A percentile compares a stretch with the other conserved stretches of the same genome.
Conservation (phyloP, 768 basidiomycete genomes). For the Lactarius hengduanensis region DNA sequence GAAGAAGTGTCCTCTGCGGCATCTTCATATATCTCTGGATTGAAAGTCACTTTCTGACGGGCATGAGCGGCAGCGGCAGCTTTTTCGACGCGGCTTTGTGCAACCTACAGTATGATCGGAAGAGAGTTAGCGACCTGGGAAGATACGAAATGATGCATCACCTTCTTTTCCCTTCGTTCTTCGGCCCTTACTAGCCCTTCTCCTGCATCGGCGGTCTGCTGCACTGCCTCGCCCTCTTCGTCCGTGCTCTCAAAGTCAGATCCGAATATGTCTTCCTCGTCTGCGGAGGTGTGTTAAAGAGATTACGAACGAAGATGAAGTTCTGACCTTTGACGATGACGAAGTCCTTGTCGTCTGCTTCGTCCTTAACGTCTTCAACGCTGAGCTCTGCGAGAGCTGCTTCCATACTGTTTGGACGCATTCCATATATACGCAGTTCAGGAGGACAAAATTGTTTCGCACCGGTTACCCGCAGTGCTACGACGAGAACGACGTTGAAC, state of each 20-base stretch:
- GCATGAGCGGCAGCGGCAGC: constrained; percentile 65
- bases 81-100: constrained; percentile 56
- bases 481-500: constrained; percentile 61
- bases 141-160: constrained; percentile 29
- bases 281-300: constrained; percentile 39
- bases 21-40: constrained; percentile 46
- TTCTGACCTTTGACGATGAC: constrained; percentile 56
- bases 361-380: constrained; percentile 48
- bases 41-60: constrained; percentile 64
- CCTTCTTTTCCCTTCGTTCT: constrained; percentile 54
- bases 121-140: constrained; percentile 5
- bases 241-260: constrained; percentile 88
- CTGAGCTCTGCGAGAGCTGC: constrained; percentile 72
- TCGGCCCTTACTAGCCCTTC: constrained; percentile 62
- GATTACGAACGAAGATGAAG: neutral
- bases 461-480: constrained; percentile 81
- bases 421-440: constrained; percentile 15
- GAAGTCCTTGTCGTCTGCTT: constrained; percentile 72
- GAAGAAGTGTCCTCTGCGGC: constrained; percentile 30
- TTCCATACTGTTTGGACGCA: constrained; percentile 56
- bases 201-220: constrained; percentile 52
- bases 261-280: constrained; percentile 79
- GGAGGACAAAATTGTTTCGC: constrained; percentile 17
- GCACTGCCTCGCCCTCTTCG: constrained; percentile 47
- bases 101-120: constrained; percentile 43